Base-by-base conservation (phyloP, 441 rosid species). In the Melianthus villosus region DNA sequence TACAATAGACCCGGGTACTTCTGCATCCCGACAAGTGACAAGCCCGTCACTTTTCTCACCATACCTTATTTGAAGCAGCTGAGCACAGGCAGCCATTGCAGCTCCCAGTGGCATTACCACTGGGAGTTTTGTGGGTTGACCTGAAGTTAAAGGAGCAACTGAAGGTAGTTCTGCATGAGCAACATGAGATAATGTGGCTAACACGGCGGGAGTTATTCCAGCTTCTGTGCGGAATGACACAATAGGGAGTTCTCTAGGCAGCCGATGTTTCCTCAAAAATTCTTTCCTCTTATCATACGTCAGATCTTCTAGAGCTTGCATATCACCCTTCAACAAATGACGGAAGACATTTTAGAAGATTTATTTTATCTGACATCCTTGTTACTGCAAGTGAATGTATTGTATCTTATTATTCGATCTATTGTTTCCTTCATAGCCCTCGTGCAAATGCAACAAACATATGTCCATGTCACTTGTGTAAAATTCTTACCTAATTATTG, bases 1-100 rank as follows among this genome's bases (percentile, higher is more conserved):
- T 7, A 79, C 94, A 2, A 79, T 43, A 0, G 98, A 89, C 15
- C 94, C 96, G 4, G 96, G 98, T 38, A 79, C 96, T 62, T 81
- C 89, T 1, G 98, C 96, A 31, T 89, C 94, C 11, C 94, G 63
- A 48, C 96, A 56, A 0, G 89, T 73, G 51, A 84, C 96, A 0
- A 89, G 77, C 18, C 98, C 98, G 0, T 89, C 94, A 0, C 93
- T 79, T 67, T 89, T 85, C 54, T 89, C 89, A 0, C 83, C 80
- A 16, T 89, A 84, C 67, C 93, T 64, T 38, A 68, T 56, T 44
- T 77, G 82, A 22, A 84, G 73, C 32, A 79, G 69, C 74, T 67
- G 93, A 7, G 96, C 98, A 19, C 98, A 84, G 11, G 96, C 93
- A 32, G 98, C 93, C 94, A 84, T 89, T 32, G 79, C 93, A 33